A percentile compares a stretch with the other conserved stretches of the same genome.
These are phyloP conservation scores for Aspergillus coremiiformis DNA, from an alignment of 495 filamentous ascomycete genomes.

Conservation along the genomic window DNA sequence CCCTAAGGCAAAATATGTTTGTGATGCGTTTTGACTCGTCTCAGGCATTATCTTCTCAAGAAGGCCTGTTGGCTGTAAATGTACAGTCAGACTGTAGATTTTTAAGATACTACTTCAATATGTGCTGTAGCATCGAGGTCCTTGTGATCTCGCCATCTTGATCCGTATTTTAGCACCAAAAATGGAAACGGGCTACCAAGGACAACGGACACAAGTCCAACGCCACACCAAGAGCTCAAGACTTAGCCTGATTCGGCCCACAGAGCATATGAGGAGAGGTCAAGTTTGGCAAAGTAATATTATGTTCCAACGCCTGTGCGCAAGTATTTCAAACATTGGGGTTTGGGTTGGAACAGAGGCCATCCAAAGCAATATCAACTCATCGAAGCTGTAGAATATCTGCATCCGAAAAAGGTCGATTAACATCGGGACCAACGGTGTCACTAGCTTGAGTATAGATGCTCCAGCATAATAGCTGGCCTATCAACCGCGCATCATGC, in stretches of 20 bases:
- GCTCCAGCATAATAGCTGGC: conserved; percentile 32
- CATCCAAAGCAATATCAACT: conserved; percentile 24
- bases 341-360: conserved; percentile 21
- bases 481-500: conserved; percentile 29
- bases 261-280: conserved; percentile 32
- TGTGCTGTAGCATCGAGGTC: neutral
- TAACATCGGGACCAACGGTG: conserved; percentile 33
- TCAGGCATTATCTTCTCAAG: neutral
- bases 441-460: conserved; percentile 27
- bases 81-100: too few species aligned
- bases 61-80: neutral
- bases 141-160: too few species aligned
- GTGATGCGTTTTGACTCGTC: too few species aligned
- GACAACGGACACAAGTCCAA: too few species aligned
- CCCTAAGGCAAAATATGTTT: too few species aligned
- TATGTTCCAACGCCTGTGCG: conserved; percentile 26
- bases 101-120: too few species aligned
- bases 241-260: conserved; percentile 4
- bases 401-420: conserved; percentile 18
- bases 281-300: conserved; percentile 28
- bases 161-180: too few species aligned
- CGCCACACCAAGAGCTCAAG: conserved; percentile 3
- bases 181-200: too few species aligned
- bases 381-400: conserved; percentile 22
- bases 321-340: conserved; percentile 25